Conservation (phyloP, 2,329 filamentous ascomycete genomes). For the Colletotrichum sp. region DNA sequence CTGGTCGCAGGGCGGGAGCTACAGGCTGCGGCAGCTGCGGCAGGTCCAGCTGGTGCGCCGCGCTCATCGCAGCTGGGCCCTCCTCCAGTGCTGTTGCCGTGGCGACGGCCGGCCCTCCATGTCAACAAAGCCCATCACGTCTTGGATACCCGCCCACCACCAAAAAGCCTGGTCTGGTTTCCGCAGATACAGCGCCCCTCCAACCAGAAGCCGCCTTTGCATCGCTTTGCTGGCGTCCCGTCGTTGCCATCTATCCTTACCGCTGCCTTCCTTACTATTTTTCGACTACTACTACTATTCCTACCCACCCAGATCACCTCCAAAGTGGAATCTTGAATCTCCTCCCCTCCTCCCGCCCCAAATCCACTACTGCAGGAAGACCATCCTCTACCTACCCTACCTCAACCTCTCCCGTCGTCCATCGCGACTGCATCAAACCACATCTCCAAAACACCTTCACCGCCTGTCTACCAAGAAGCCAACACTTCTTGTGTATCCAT, state of each 20-base stretch:
- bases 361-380: constrained; percentile 21
- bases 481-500: constrained; percentile 6
- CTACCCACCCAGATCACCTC: constrained; percentile 19
- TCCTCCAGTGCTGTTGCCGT: constrained; percentile 30
- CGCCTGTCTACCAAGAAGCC: neutral
- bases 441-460: neutral
- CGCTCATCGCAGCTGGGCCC: neutral
- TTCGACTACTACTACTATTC: neutral
- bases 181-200: constrained; percentile 25
- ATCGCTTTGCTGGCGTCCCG: neutral
- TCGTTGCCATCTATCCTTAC: neutral
- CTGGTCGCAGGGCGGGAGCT: neutral
- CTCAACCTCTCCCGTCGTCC: neutral
- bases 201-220: neutral
- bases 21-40: neutral
- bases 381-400: neutral
- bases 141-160: constrained; percentile 21
- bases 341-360: constrained; percentile 17
- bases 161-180: constrained; percentile 23
- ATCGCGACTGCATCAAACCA: constrained; percentile 1
- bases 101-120: constrained; percentile 25
- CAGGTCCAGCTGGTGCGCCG: neutral
- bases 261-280: neutral
- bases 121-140: constrained; percentile 35
- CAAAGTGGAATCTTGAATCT: constrained; percentile 23